Conservation (phyloP, 495 filamentous ascomycete species). For the Penicillium atrosanguineum region DNA sequence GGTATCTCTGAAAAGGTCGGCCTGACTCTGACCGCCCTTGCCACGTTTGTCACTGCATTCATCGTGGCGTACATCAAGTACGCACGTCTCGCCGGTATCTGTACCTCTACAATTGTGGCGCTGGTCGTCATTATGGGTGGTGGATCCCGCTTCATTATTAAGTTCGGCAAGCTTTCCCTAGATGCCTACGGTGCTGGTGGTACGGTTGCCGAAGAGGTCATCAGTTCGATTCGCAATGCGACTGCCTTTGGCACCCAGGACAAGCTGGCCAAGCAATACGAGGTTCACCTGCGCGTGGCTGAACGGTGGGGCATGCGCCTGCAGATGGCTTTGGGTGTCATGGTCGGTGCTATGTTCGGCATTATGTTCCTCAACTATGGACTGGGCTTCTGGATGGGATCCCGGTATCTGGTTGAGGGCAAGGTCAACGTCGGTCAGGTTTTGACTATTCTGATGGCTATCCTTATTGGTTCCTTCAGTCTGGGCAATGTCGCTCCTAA, state of each 20-base stretch:
- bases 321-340: constrained; percentile 64
- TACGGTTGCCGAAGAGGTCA: constrained; percentile 89
- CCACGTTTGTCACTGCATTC: constrained; percentile 86
- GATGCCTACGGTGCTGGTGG: constrained; percentile 79
- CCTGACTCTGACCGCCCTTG: constrained; percentile 67
- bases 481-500: constrained; percentile 88
- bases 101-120: constrained; percentile 72
- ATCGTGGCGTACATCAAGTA: constrained; percentile 83
- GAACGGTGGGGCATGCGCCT: constrained; percentile 75
- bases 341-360: constrained; percentile 80
- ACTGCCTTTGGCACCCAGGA: constrained; percentile 90
- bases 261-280: constrained; percentile 81
- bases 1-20: constrained; percentile 86
- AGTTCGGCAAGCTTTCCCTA: constrained; percentile 73
- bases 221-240: constrained; percentile 91
- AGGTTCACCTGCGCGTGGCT: constrained; percentile 66
- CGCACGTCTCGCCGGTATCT: constrained; percentile 81
- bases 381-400: constrained; percentile 94
- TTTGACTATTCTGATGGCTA: constrained; percentile 81
- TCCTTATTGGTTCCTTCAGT: constrained; percentile 89
- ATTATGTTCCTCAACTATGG: constrained; percentile 87
- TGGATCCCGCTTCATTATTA: constrained; percentile 70
- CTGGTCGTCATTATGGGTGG: constrained; percentile 72
- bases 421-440: constrained; percentile 53
- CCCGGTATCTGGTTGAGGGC: constrained; percentile 67